Base-by-base conservation (phyloP, 2,329 filamentous ascomycete species). In the Penicillium sp. region DNA sequence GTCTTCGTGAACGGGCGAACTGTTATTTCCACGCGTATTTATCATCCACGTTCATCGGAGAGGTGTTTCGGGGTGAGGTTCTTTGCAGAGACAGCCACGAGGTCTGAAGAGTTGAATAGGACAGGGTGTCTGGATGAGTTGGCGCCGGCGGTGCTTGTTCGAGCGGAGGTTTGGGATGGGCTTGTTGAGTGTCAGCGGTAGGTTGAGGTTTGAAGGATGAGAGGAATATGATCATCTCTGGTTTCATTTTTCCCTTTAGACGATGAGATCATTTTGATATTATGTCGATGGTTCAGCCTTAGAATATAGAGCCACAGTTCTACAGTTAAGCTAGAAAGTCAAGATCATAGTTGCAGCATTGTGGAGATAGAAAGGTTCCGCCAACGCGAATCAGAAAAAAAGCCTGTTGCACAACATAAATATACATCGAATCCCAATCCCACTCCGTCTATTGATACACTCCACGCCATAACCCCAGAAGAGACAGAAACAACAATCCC, bases 1-100 rank as follows among this genome's bases (percentile, higher is more conserved):
- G 73, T 81, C 0, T 82, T 81, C 60, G 75, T 78, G 6, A 81
- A 82, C 58, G 73, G 72, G 9, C 69, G 79, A 11, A 78, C 74
- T 14, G 76, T 73, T 2, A 73, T 81, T 16, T 73, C 75, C 0
- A 79, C 79, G 1, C 68, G 73, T 3, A 66, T 78, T 4, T 79
- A 77, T 59, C 52, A 65, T 13, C 49, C 36, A 4, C 9, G 6
- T 18, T 22, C 60, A 6, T 60, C 50, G 9, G 58, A 62, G 27
- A 31, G n/a, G 9, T 62, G 59, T 40, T 58, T 37, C 11, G 62
- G 60, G 3, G 44, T 67, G n/a, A 47, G 58, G 11, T 73, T 72
- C 53, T 70, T 69, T 31, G 70, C 69, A 3, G 60, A 63, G 18
- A 22, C 41, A 13, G 14, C 41, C 18, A 22, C 19, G 13, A n/a